Evolutionary conservation across 805 yeast genomes (phyloP).

Genomic region (Dipodascus geniculatus): DNA sequence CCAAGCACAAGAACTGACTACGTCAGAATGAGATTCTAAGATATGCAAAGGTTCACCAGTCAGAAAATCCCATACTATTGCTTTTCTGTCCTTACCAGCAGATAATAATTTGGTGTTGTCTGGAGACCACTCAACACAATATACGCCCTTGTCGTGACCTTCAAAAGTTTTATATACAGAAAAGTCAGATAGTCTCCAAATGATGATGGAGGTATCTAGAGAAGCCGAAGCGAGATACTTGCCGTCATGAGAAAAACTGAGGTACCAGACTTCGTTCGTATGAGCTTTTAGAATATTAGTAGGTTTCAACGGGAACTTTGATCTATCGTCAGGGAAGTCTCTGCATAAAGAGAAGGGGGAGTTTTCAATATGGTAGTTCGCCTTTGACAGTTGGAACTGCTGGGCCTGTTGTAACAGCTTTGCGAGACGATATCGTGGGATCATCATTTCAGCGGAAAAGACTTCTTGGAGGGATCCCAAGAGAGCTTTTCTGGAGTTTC

Average conservation of each 20-base stretch:
- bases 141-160: slow-evolving; percentile 27
- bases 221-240: slow-evolving; percentile 66
- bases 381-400: slow-evolving; percentile 32
- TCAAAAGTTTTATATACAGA: slow-evolving; percentile 23
- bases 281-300: slow-evolving; percentile 41
- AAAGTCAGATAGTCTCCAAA: slow-evolving; percentile 45
- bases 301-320: slow-evolving; percentile 25
- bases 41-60: slow-evolving; percentile 25
- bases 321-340: slow-evolving; percentile 24
- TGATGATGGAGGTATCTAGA: slow-evolving; percentile 47
- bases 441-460: slow-evolving; percentile 41
- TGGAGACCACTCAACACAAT: slow-evolving; percentile 64
- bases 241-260: slow-evolving; percentile 70
- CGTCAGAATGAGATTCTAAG: slow-evolving; percentile 19
- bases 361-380: slow-evolving; percentile 15
- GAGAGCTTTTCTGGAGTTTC: slow-evolving; percentile 31
- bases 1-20: slow-evolving; percentile 53
- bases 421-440: slow-evolving; percentile 41
- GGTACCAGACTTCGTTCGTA: slow-evolving; percentile 71
- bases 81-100: slow-evolving; percentile 59
- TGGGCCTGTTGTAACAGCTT: slow-evolving; percentile 41
- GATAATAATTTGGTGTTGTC: slow-evolving; percentile 56
- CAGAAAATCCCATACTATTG: slow-evolving; percentile 55
- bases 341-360: slow-evolving; percentile 25
- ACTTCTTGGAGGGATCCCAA: slow-evolving; percentile 33